Percentiles rank a stretch among this genome's conserved stretches.
Conservation (phyloP, 176 grass and related monocot species). For the Avena insularis region DNA sequence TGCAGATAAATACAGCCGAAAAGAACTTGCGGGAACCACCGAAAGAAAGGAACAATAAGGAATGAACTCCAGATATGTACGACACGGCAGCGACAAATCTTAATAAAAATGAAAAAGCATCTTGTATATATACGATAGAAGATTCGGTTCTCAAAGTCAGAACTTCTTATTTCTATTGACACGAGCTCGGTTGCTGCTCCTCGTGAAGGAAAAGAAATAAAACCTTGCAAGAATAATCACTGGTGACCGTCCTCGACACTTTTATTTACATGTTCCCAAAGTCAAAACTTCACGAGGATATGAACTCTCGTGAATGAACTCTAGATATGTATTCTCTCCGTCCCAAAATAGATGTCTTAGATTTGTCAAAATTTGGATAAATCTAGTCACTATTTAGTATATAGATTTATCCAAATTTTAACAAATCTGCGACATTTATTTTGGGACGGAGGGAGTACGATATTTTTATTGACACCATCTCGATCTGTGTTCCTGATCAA, state of each 20-base stretch:
- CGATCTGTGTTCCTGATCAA: neutral
- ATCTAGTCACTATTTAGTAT: too few species aligned
- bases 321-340: too few species aligned
- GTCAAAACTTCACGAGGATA: neutral
- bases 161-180: neutral
- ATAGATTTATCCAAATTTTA: too few species aligned
- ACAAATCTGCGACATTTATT: too few species aligned
- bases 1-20: neutral
- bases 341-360: too few species aligned
- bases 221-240: neutral
- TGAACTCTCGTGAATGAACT: too few species aligned
- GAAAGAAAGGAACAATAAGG: neutral
- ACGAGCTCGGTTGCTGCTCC: neutral
- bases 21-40: neutral
- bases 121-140: neutral
- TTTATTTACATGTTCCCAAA: neutral
- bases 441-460: too few species aligned
- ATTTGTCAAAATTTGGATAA: too few species aligned
- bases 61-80: neutral
- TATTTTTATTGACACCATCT: neutral
- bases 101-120: neutral
- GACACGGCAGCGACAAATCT: neutral
- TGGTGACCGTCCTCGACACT: neutral
- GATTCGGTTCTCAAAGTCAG: neutral
- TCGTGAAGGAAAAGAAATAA: neutral